These are phyloP conservation scores for Trichoderma asperellum DNA, from an alignment of 2,329 filamentous ascomycete species.

Conservation along the genomic window DNA sequence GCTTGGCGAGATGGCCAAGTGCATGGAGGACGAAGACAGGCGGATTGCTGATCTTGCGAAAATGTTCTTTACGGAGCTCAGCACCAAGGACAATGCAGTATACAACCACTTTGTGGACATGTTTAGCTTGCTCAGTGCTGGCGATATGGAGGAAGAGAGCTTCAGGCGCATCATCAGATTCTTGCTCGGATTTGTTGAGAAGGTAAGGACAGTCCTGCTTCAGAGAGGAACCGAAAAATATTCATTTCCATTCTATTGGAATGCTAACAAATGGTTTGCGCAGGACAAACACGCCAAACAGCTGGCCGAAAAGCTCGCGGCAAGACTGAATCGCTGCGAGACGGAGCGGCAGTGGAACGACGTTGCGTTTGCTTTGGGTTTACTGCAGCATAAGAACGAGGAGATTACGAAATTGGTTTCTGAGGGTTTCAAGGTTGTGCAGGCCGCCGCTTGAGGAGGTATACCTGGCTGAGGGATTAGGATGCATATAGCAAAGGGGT, in stretches of 20 bases:
- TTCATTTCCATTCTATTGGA: too few relatives aligned
- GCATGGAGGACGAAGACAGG: slow-evolving; percentile 93
- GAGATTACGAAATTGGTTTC: slow-evolving; percentile 77
- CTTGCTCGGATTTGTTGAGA: slow-evolving; percentile 93
- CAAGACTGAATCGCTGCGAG: slow-evolving; percentile 81
- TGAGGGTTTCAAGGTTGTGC: slow-evolving; percentile 76
- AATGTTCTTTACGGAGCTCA: slow-evolving; percentile 98
- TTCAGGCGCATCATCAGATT: slow-evolving; percentile 90
- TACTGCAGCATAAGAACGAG: slow-evolving; percentile 91
- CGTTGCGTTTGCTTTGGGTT: slow-evolving; percentile 86
- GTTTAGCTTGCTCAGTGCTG: slow-evolving; percentile 90
- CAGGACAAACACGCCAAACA: slow-evolving; percentile 98
- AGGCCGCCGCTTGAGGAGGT: slow-evolving; percentile 56
- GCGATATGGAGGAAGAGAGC: slow-evolving; percentile 81
- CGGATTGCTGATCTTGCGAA: slow-evolving; percentile 89
- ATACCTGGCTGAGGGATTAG: background rate
- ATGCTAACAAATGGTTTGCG: background rate
- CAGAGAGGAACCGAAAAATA: too few relatives aligned
- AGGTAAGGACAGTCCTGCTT: slow-evolving; percentile 60
- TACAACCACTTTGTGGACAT: slow-evolving; percentile 99
- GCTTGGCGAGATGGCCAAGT: slow-evolving; percentile 98
- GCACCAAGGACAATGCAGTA: slow-evolving; percentile 97
- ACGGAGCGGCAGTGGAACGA: slow-evolving; percentile 97
- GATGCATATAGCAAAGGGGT: background rate
- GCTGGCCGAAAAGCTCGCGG: slow-evolving; percentile 88